Evolutionary conservation across 78 protist genomes (phyloP).

Genomic region (Pelomyxa schiedti): DNA sequence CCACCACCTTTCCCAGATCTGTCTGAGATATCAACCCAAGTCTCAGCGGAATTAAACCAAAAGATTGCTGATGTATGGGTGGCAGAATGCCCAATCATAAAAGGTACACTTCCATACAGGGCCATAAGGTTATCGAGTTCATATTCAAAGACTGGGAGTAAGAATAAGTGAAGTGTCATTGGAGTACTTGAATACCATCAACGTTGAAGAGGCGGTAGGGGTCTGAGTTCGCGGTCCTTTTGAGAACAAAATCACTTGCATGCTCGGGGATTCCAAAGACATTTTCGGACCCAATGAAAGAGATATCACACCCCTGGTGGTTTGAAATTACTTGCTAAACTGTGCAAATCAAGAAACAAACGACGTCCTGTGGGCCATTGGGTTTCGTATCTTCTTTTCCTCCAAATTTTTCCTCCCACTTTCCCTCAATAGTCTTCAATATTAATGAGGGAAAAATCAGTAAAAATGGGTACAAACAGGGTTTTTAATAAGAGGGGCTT

Average conservation of each 20-base stretch:
- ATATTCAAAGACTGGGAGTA: slow-evolving; percentile 89
- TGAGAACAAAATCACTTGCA: slow-evolving; percentile 50
- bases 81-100: slow-evolving; percentile 67
- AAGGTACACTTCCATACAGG: slow-evolving; percentile 90
- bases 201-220: slow-evolving; percentile 91
- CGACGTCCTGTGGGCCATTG: slow-evolving; percentile 26
- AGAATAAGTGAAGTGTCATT: no score
- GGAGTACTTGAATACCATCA: no score
- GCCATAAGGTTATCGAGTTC: slow-evolving; percentile 81
- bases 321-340: no score
- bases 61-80: slow-evolving; percentile 46
- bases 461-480: slow-evolving; percentile 23
- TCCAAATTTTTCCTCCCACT: neutral
- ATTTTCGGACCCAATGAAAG: slow-evolving; percentile 38
- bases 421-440: neutral
- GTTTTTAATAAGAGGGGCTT: slow-evolving; percentile 82
- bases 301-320: slow-evolving; percentile 55
- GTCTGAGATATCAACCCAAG: slow-evolving; percentile 81
- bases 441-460: neutral
- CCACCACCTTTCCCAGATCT: neutral
- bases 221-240: slow-evolving; percentile 29
- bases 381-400: neutral
- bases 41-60: slow-evolving; percentile 92
- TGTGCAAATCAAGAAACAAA: no score
- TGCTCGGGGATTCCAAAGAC: slow-evolving; percentile 91